Percentiles rank a stretch among this genome's conserved stretches.
Evolutionary conservation across 2,329 filamentous ascomycete genomes (phyloP).

Genomic region (Colletotrichum paranaense): DNA sequence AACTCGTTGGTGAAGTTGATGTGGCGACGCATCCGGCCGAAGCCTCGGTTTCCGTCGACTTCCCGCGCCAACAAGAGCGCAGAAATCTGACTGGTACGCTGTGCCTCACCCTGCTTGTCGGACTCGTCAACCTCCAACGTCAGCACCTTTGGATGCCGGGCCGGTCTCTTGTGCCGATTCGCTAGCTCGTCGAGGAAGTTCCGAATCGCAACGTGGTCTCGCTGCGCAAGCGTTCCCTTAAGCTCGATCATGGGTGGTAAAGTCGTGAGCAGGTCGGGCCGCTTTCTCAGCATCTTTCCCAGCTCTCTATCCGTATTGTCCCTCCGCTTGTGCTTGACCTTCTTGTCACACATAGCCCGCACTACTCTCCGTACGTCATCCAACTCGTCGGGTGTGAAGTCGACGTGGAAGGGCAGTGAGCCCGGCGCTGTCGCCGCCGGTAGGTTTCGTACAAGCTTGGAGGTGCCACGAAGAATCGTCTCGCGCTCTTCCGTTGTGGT

Average conservation of each 20-base stretch:
- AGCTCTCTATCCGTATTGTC: constrained; percentile 36
- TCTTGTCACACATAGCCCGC: constrained; percentile 10
- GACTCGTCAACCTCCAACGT: constrained; percentile 45
- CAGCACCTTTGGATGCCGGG: constrained; percentile 40
- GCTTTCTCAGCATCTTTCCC: constrained; percentile 33
- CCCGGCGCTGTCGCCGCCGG: constrained; percentile 15
- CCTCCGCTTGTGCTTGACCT: neutral
- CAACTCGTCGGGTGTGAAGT: constrained; percentile 56
- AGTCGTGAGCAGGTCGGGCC: constrained; percentile 8
- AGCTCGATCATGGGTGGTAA: constrained; percentile 32
- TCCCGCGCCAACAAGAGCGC: constrained; percentile 61
- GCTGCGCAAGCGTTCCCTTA: constrained; percentile 36
- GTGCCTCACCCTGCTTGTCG: constrained; percentile 41
- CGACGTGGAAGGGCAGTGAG: constrained; percentile 54
- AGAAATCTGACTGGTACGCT: constrained; percentile 47
- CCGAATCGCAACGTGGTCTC: constrained; percentile 46
- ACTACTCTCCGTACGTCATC: constrained; percentile 36
- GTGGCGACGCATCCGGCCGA: constrained; percentile 53
- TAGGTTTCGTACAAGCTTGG: constrained; percentile 27
- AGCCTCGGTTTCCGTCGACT: constrained; percentile 56
- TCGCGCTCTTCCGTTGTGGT: constrained; percentile 34
- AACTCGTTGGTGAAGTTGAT: constrained; percentile 59
- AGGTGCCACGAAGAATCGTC: constrained; percentile 34
- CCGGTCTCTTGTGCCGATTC: constrained; percentile 46
- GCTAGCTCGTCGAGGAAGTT: constrained; percentile 52